Evolutionary conservation across 2,329 filamentous ascomycete genomes (phyloP), one percentile per base, ranked within the genome.

Genomic region (Xylaria sp.): DNA sequence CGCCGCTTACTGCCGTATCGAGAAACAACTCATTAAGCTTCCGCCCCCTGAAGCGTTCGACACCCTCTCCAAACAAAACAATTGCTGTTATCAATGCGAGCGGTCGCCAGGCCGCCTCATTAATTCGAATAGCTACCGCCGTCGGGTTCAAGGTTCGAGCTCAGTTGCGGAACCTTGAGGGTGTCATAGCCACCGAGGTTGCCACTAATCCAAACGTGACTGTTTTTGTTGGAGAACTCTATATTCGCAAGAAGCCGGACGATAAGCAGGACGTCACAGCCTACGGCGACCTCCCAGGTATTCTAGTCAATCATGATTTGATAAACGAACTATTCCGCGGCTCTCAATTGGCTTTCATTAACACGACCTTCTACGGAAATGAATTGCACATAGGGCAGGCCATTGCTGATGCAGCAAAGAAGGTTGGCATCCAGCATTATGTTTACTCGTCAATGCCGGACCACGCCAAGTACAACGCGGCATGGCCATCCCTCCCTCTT

Each of bases 371-470:
- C 76, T 97, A 97, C 84, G 96, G 95, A 60, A 94, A 98, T 81
- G 96, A 99, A 84, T 87, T 96, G 67, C 89, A 90, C 46, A 97
- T 97, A 74, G 96, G 96, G 71, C 91, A 92, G 79, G 92, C 93
- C 1, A 86, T 97, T 68, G 96, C 94, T 68, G 93, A 97, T 77
- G 94, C 93, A 15, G 95, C 95, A 62, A 95, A 96, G 80, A 90
- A 87, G 75, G 92, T 91, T 46, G 90, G 92, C 59, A 89, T 98
- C 56, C 89, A 94, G 75, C 96, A 98, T 81, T 97, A 94, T 80
- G 88, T 99, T 78, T 99, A 97, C 83, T 97, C 93, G 74, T 97
- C 93, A 76, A 97, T 98, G 94, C 95, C 96, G 4, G 94, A 98
- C 76, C 94, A 98, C 80, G 91, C 92, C 17, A 88, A 91, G 49